A percentile compares a stretch with the other conserved stretches of the same genome.
Conservation (phyloP, 1,139 yeast species). For the Magnusiomyces sp. region DNA sequence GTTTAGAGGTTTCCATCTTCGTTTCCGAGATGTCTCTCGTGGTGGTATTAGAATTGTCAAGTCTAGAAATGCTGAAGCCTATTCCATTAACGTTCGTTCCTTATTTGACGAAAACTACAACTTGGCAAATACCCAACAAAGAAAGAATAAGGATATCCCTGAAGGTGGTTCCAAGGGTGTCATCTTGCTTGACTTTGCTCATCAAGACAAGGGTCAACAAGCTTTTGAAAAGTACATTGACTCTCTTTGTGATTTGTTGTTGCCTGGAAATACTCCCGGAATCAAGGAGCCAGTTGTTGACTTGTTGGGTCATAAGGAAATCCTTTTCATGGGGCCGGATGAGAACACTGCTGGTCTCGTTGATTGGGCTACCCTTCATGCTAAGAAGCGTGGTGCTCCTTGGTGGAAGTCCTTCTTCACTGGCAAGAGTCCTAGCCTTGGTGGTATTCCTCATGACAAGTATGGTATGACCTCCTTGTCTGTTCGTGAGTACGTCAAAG, state of each 20-base stretch:
- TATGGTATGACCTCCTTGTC: constrained; percentile 97
- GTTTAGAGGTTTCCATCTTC: constrained; percentile 93
- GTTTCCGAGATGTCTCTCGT: constrained; percentile 95
- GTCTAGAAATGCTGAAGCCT: constrained; percentile 78
- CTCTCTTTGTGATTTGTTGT: constrained; percentile 75
- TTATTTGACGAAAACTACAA: constrained; percentile 95
- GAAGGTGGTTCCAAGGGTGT: constrained; percentile 99
- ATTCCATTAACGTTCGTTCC: constrained; percentile 75
- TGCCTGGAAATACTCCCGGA: constrained; percentile 63
- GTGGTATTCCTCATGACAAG: constrained; percentile 97
- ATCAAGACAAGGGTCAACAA: constrained; percentile 74
- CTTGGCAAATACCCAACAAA: constrained; percentile 92
- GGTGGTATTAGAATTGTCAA: constrained; percentile 97
- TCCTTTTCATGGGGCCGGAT: constrained; percentile 94
- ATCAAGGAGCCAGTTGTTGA: constrained; percentile 83
- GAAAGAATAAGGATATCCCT: constrained; percentile 95
- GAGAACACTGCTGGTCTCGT: constrained; percentile 95
- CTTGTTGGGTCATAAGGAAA: constrained; percentile 74
- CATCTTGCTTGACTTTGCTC: constrained; percentile 64
- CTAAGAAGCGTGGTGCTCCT: constrained; percentile 86
- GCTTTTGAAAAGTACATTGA: constrained; percentile 93
- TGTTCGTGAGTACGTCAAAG: constrained; percentile 86
- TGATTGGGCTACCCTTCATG: constrained; percentile 98
- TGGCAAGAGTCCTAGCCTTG: constrained; percentile 84
- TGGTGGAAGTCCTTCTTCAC: constrained; percentile 99